Evolutionary conservation across 495 filamentous ascomycete genomes (phyloP).

Genomic region (Hypoxylon subgilvum): DNA sequence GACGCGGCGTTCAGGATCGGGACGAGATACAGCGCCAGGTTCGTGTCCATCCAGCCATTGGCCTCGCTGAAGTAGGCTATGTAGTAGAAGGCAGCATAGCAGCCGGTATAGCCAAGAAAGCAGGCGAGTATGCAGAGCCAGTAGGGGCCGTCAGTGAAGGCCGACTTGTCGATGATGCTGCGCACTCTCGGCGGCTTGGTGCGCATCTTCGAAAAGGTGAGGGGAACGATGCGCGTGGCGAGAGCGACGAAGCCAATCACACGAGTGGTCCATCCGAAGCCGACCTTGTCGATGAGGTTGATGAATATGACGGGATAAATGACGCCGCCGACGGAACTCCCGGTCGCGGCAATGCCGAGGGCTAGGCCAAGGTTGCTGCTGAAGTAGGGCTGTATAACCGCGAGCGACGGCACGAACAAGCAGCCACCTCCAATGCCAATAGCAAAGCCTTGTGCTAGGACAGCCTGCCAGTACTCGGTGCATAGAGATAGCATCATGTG

Average conservation of each 20-base stretch:
- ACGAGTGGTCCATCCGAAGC: constrained; percentile 53
- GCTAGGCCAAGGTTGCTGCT: constrained; percentile 42
- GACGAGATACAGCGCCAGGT: too few species aligned
- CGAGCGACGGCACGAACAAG: constrained; percentile 50
- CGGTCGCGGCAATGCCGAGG: constrained; percentile 47
- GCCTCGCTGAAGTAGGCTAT: too few species aligned
- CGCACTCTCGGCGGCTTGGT: constrained; percentile 36
- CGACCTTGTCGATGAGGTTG: too few species aligned
- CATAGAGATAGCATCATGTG: constrained; percentile 51
- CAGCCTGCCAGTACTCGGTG: constrained; percentile 48
- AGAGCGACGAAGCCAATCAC: constrained; percentile 47
- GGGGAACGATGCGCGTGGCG: constrained; percentile 35
- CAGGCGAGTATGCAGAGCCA: too few species aligned
- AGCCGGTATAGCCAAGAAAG: too few species aligned
- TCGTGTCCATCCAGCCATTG: too few species aligned
- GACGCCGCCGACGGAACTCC: constrained; percentile 51
- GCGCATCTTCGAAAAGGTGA: constrained; percentile 42
- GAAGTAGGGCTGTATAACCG: constrained; percentile 50
- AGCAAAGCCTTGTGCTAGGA: constrained; percentile 50
- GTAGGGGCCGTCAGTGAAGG: constrained; percentile 48
- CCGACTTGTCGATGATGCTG: constrained; percentile 47
- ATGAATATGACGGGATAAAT: constrained; percentile 46
- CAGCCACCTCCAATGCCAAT: constrained; percentile 49
- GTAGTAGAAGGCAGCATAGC: too few species aligned
- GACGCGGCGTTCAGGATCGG: too few species aligned